Base-by-base conservation (phyloP, 2,329 filamentous ascomycete species). In the Penicillium glabrum region DNA sequence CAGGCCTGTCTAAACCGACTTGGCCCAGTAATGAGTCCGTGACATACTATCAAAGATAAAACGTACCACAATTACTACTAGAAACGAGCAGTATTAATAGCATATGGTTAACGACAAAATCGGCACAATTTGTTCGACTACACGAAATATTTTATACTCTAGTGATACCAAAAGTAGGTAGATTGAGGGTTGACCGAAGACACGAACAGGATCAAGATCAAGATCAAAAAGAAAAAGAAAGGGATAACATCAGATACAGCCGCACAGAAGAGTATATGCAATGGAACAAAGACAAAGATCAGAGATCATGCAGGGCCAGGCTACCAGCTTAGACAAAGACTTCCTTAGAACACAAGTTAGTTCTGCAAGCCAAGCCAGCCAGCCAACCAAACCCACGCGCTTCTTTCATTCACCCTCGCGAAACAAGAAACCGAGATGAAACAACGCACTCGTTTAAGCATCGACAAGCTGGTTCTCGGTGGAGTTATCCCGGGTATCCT, bases 401-500 rank as follows among this genome's bases (percentile, higher is more conserved):
- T 31, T 31, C 35, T 48, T 53, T 48, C 54, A 49, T 41, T 39
- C 41, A 46, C 46, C 44, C 43, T 50, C 46, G 45, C 51, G 46
- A 49, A 51, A 29, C 14, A 57, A 57, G 44, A 14, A 41, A 29
- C 51, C 44, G 33, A 27, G 29, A 39, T n/a, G 31, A 33, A 37
- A 56, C 23, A 23, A 45, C 29, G 27, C 39, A 33, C 24, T 16
- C 31, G 26, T 48, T 68, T 65, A 78, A 24, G 75, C 67, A 56
- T 79, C 77, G 50, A 79, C 77, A 55, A 79, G 64, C 53, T 70
- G 66, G 33, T 68, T 65, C 46, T 65, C 69, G 27, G 61, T 65
- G 39, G 69, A 69, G 62, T 76, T 79, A 58, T 81, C 79, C 55
- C 75, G 72, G 5, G 79, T 80, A 65, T 81, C 79, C 72, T 80